Percentiles rank a stretch among this genome's conserved stretches.
Conservation (phyloP, 1,139 yeast genomes). For the Geotrichum restrictum region DNA sequence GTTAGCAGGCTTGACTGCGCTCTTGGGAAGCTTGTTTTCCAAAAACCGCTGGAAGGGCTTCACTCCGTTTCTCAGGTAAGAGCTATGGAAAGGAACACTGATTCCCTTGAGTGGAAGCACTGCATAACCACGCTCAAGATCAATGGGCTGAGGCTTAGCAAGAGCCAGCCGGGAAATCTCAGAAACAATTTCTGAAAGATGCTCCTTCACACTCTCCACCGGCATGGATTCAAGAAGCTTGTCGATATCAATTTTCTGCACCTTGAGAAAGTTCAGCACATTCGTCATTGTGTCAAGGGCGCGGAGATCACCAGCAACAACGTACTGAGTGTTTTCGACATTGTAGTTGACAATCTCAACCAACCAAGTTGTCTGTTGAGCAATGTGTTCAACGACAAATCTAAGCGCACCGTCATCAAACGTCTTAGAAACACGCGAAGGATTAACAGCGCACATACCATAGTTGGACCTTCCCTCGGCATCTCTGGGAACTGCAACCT, state of each 20-base stretch:
- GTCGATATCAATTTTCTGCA: slow-evolving; percentile 89
- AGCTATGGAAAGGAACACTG: slow-evolving; percentile 98
- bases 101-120: slow-evolving; percentile 97
- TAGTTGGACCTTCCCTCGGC: slow-evolving; percentile 91
- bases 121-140: slow-evolving; percentile 95
- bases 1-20: slow-evolving; percentile 91
- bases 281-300: slow-evolving; percentile 90
- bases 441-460: slow-evolving; percentile 99
- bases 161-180: slow-evolving; percentile 77
- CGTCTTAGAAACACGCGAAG: slow-evolving; percentile 83
- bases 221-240: slow-evolving; percentile 79
- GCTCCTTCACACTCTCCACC: slow-evolving; percentile 82
- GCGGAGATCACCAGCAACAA: slow-evolving; percentile 96
- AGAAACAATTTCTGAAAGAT: slow-evolving; percentile 76
- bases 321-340: slow-evolving; percentile 97
- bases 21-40: slow-evolving; percentile 90
- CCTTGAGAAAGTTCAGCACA: slow-evolving; percentile 84
- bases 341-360: slow-evolving; percentile 96
- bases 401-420: slow-evolving; percentile 91
- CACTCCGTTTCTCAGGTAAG: slow-evolving; percentile 95
- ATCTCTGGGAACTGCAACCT: slow-evolving; percentile 98
- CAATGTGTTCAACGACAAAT: slow-evolving; percentile 88
- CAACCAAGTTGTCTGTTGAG: slow-evolving; percentile 82
- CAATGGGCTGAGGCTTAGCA: slow-evolving; percentile 94
- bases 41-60: slow-evolving; percentile 59